phyloP scores from a whole-genome alignment of 345 rosid genomes.

The Gossypium stocksii region DNA sequence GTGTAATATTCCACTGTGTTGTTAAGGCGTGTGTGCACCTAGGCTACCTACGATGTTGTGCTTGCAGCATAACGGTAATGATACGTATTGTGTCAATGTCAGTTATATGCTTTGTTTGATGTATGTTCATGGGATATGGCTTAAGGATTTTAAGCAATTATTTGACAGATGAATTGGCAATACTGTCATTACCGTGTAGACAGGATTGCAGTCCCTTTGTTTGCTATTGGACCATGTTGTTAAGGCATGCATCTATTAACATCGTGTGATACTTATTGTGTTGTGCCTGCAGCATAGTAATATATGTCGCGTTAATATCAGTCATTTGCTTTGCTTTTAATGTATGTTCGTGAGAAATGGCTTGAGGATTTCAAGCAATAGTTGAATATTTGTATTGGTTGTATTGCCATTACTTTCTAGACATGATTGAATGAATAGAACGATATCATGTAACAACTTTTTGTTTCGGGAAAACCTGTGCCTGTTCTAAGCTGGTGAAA shows the following conservation, averaged over 20 bases:
- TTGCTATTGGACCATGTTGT: too few relatives aligned
- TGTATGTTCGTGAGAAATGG: not conserved
- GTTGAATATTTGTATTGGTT: not conserved
- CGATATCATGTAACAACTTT: not conserved
- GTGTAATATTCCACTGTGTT: not conserved
- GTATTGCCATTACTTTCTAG: not conserved
- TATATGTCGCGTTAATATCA: not conserved
- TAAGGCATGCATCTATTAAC: not conserved
- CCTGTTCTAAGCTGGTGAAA: not conserved
- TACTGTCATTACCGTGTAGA: not conserved
- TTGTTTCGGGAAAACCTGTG: not conserved
- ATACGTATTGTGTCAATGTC: not conserved
- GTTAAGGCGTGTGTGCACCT: not conserved
- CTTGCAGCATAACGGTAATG: not conserved
- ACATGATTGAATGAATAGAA: not conserved
- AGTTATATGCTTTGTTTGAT: not conserved
- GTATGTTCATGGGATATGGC: not conserved
- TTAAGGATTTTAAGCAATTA: not conserved
- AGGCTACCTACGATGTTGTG: not conserved
- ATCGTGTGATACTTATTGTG: not conserved
- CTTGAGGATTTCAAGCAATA: not conserved
- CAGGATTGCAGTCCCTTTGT: not conserved
- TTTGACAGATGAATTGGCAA: not conserved
- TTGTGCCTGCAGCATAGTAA: not conserved
- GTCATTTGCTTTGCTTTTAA: not conserved